Conservation (phyloP, 2,329 filamentous ascomycete species). For the Ceratocystis smalleyi region DNA sequence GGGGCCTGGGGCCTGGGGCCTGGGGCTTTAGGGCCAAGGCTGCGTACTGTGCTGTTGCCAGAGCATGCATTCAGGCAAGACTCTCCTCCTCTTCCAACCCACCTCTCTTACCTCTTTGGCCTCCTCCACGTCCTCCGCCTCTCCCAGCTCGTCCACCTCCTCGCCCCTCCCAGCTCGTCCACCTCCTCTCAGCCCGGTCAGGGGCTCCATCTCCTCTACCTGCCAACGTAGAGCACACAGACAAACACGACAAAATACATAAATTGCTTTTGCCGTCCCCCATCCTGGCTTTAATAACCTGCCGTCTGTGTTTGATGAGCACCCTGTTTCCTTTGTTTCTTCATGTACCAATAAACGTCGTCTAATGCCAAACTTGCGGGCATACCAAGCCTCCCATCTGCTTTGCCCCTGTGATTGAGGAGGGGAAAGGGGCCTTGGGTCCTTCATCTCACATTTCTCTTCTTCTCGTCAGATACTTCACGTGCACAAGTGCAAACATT, state of each 20-base stretch:
- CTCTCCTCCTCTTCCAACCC: background rate
- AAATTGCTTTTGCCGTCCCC: background rate
- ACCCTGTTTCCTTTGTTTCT: background rate
- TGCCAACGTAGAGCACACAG: background rate
- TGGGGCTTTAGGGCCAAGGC: too few relatives aligned
- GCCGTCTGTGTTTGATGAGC: conserved; percentile 2
- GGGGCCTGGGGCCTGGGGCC: too few relatives aligned
- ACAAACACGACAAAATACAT: background rate
- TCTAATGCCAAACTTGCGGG: background rate
- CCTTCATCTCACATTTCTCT: background rate
- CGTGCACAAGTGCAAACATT: background rate
- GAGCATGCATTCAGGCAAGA: background rate
- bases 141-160: background rate
- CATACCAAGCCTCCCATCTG: background rate
- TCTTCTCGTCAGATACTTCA: background rate
- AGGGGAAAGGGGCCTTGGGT: too few relatives aligned
- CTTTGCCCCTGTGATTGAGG: too few relatives aligned
- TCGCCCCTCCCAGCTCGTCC: background rate
- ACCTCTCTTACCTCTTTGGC: background rate
- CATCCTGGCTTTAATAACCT: background rate
- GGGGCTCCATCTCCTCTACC: background rate
- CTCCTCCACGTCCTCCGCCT: too few relatives aligned
- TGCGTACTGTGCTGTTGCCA: too few relatives aligned
- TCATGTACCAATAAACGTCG: conserved; percentile 1
- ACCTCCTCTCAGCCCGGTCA: background rate